These are phyloP conservation scores for Persicaria maculosa DNA, from an alignment of 148 eudicot species.

Conservation along the genomic window DNA sequence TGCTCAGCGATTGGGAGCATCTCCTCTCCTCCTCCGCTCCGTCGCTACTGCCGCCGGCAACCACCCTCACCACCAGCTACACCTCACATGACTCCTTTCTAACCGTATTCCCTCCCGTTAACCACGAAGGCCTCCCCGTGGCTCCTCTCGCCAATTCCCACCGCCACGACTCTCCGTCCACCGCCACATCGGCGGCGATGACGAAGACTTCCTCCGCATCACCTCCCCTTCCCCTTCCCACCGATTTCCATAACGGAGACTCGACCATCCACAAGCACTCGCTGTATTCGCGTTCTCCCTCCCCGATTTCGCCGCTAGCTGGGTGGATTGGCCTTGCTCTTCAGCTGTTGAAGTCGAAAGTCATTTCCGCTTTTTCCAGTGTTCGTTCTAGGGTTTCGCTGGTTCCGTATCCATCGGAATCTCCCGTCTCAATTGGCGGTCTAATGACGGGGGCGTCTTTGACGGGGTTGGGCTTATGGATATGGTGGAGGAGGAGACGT, in stretches of 20 bases:
- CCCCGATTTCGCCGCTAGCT: neutral
- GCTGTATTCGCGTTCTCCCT: neutral
- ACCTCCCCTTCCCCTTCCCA: neutral
- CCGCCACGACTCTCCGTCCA: neutral
- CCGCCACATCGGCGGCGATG: neutral
- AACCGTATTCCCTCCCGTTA: constrained; percentile 7
- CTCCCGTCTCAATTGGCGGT: neutral
- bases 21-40: neutral
- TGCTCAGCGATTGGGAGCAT: constrained; percentile 5
- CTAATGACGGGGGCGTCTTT: neutral
- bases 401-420: neutral
- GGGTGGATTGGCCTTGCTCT: constrained; percentile 7
- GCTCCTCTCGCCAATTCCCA: neutral
- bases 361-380: neutral
- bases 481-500: constrained; percentile 7
- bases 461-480: constrained; percentile 4
- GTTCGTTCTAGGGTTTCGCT: neutral
- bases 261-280: neutral
- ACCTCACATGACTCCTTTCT: neutral
- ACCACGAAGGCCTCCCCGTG: constrained; percentile 9
- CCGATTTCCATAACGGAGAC: neutral
- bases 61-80: neutral
- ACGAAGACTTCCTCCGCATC: neutral
- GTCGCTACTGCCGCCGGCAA: neutral
- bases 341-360: neutral